Evolutionary conservation across 306 rosid genomes (phyloP).

Genomic region (Vigna angularis): DNA sequence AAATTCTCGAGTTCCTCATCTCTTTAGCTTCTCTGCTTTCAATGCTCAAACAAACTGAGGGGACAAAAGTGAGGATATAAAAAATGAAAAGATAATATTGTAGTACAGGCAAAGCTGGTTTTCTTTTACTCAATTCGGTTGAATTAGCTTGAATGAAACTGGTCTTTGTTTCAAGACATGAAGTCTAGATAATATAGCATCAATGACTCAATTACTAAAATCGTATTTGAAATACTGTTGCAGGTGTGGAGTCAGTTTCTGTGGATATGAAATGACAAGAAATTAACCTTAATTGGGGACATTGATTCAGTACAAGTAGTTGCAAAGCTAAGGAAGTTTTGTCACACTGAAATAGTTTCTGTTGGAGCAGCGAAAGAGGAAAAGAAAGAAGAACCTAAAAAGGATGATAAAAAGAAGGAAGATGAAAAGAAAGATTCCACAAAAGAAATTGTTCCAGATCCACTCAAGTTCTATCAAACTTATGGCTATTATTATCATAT

Average conservation of each 20-base stretch:
- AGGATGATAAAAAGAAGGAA: no score
- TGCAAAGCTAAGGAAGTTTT: constrained; percentile 64
- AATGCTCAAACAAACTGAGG: neutral
- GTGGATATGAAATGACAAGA: constrained; percentile 68
- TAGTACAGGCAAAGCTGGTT: neutral
- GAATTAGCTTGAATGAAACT: neutral
- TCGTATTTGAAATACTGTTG: constrained; percentile 19
- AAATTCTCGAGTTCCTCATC: neutral
- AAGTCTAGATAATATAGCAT: neutral
- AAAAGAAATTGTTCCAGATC: no score
- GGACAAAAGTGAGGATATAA: neutral
- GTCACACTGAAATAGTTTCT: constrained; percentile 52
- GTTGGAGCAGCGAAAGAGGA: constrained; percentile 64
- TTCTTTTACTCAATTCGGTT: neutral
- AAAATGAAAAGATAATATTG: neutral
- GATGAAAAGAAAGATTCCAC: no score
- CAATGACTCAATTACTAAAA: neutral
- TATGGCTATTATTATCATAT: no score
- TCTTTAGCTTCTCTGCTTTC: neutral
- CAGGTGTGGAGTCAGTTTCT: constrained; percentile 63
- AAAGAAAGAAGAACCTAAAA: no score
- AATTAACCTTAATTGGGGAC: constrained; percentile 63
- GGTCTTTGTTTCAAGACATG: neutral
- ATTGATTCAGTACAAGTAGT: constrained; percentile 63
- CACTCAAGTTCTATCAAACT: no score